phyloP scores from a whole-genome alignment of 129 eudicot genomes.

The Solidago caesia region DNA sequence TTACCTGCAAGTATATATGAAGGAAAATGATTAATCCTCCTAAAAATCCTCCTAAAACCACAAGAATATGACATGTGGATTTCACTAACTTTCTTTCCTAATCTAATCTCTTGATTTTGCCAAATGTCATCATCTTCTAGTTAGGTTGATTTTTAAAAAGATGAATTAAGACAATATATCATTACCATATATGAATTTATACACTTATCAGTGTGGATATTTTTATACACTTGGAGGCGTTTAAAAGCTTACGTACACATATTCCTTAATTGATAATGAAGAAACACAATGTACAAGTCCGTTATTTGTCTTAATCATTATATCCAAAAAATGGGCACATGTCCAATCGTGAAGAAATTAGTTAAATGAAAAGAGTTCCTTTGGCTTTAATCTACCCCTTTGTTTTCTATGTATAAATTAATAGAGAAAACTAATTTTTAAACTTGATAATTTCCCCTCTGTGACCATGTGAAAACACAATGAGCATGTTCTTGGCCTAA shows the following conservation, averaged over 20 bases:
- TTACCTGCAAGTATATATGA: neutral
- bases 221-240: neutral
- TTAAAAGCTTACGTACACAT: neutral
- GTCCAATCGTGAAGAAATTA: conserved; percentile 19
- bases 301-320: neutral
- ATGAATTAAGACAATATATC: no score
- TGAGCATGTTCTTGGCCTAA: conserved; percentile 34
- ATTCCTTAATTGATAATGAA: neutral
- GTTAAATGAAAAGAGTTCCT: conserved; percentile 23
- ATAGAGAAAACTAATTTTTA: neutral
- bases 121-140: no score
- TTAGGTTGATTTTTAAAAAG: no score
- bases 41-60: no score
- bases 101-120: no score
- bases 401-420: conserved; percentile 12
- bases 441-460: conserved; percentile 7
- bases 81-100: no score
- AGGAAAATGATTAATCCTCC: no score
- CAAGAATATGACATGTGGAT: no score
- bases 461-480: conserved; percentile 34
- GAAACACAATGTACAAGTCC: neutral
- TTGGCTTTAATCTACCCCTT: conserved; percentile 29
- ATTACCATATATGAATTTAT: neutral
- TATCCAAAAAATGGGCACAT: conserved; percentile 19
- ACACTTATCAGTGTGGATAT: neutral